Conservation (phyloP, 164 flowering plant species). For the Echeveria elegans region DNA sequence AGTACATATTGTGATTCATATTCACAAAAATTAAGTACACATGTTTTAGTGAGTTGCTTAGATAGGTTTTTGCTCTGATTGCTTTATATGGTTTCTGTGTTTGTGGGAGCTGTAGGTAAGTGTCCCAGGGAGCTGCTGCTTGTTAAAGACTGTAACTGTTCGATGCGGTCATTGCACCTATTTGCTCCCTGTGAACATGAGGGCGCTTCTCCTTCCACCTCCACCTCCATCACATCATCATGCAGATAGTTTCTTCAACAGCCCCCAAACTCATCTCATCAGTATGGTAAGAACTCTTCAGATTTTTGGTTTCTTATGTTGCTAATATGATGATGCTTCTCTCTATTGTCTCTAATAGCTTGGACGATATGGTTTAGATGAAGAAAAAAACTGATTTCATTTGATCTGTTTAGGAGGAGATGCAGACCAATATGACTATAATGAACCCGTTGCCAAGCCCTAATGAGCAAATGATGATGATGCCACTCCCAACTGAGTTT, state of each 20-base stretch:
- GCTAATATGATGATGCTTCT: neutral
- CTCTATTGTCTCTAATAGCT: neutral
- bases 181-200: conserved; percentile 85
- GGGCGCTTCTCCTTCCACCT: conserved; percentile 58
- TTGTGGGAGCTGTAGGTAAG: conserved; percentile 50
- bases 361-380: neutral
- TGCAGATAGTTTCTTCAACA: neutral
- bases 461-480: conserved; percentile 7
- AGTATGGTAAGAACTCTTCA: neutral
- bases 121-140: conserved; percentile 77
- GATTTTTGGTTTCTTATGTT: neutral
- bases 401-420: neutral
- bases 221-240: conserved; percentile 13
- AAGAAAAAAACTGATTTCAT: neutral
- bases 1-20: neutral
- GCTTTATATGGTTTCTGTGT: neutral
- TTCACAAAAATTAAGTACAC: neutral
- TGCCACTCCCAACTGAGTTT: neutral
- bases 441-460: conserved; percentile 5
- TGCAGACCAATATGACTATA: neutral
- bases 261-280: neutral
- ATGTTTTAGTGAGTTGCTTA: neutral
- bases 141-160: conserved; percentile 90
- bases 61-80: neutral
- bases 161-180: conserved; percentile 97